Percentiles rank a stretch among this genome's conserved stretches.
Evolutionary conservation across 1,284 basidiomycete species (phyloP).

Genomic region (Boletellus deceptivus): DNA sequence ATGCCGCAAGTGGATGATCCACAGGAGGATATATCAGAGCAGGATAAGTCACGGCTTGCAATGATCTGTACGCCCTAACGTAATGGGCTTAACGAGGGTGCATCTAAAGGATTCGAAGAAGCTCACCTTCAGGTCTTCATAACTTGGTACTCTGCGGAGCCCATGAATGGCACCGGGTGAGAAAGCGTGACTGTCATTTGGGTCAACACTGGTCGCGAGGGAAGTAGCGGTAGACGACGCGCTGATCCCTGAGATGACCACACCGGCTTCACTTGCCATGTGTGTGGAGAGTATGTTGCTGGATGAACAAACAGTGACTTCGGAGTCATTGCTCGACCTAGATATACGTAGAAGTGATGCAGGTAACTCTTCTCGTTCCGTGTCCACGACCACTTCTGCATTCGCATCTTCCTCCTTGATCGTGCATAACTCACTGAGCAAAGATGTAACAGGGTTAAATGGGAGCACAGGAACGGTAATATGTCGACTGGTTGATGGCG

Average conservation of each 20-base stretch:
- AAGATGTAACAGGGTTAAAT: background rate
- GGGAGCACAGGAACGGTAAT: background rate
- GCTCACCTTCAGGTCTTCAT: conserved; percentile 20
- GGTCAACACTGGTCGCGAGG: conserved; percentile 23
- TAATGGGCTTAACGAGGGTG: background rate
- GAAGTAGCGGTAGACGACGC: conserved; percentile 11
- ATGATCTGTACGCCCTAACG: background rate
- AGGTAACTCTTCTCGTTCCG: background rate
- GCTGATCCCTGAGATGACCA: background rate
- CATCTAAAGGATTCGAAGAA: background rate
- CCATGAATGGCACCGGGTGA: background rate
- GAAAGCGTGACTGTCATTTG: background rate
- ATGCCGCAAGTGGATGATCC: conserved; percentile 1
- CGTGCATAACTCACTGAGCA: background rate
- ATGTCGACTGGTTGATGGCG: background rate
- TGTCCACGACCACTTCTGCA: background rate
- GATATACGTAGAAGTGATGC: background rate
- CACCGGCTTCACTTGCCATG: background rate
- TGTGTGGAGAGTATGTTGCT: conserved; percentile 3
- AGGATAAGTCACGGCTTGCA: background rate
- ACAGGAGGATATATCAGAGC: background rate
- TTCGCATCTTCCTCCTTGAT: conserved; percentile 10
- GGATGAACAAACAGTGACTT: conserved; percentile 11
- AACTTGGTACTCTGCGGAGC: conserved; percentile 22
- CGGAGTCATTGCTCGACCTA: conserved; percentile 1